These are phyloP conservation scores for Trichoderma asperelloides DNA, from an alignment of 495 filamentous ascomycete species.

Conservation along the genomic window DNA sequence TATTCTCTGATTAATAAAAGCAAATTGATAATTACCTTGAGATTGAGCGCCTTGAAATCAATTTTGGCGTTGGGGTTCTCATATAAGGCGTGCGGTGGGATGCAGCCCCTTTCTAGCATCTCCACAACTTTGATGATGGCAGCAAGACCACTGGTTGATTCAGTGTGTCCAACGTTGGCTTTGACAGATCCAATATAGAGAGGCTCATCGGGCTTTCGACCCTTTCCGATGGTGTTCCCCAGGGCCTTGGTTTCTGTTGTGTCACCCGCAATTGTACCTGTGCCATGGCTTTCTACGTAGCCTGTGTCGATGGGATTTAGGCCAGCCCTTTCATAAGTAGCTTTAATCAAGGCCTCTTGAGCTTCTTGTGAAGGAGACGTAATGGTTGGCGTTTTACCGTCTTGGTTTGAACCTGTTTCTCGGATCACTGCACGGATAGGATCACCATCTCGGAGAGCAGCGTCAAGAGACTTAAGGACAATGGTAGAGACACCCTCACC, in stretches of 20 bases:
- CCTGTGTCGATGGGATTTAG: constrained; percentile 24
- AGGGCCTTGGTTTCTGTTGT: not conserved
- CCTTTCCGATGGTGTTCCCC: constrained; percentile 12
- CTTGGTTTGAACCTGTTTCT: constrained; percentile 36
- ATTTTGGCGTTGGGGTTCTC: constrained; percentile 36
- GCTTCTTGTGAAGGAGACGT: constrained; percentile 35
- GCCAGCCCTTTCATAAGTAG: constrained; percentile 31
- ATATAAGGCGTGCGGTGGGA: constrained; percentile 24
- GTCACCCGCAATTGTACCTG: not conserved
- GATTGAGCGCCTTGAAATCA: constrained; percentile 10
- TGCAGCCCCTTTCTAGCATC: constrained; percentile 21
- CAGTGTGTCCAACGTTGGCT: constrained; percentile 35
- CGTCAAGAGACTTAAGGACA: constrained; percentile 37
- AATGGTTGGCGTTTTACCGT: constrained; percentile 32
- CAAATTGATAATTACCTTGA: no score
- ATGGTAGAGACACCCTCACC: constrained; percentile 24
- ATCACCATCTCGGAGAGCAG: constrained; percentile 39
- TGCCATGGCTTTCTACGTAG: constrained; percentile 13
- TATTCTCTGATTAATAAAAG: no score
- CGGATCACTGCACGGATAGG: constrained; percentile 44
- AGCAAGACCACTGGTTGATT: constrained; percentile 29
- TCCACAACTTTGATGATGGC: constrained; percentile 28
- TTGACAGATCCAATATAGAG: constrained; percentile 38
- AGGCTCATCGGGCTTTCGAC: constrained; percentile 10
- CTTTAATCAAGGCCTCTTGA: constrained; percentile 39